These are phyloP conservation scores for Wickerhamomyces silvicola DNA, from an alignment of 805 yeast genomes.

Conservation along the genomic window DNA sequence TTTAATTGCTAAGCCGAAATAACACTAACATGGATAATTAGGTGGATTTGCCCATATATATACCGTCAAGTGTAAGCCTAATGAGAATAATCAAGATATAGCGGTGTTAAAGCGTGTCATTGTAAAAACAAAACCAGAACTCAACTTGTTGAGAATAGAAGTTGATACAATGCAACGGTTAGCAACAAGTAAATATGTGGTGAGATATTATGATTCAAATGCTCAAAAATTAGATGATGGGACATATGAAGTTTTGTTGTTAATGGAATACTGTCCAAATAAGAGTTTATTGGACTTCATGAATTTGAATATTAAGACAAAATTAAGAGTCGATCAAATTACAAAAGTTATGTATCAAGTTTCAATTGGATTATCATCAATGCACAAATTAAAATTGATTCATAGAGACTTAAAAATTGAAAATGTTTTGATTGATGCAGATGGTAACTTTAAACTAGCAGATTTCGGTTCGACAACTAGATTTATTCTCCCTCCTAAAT, in stretches of 20 bases:
- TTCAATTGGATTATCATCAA: constrained; percentile 68
- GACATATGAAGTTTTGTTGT: constrained; percentile 78
- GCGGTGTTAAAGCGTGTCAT: constrained; percentile 72
- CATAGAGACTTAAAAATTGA: constrained; percentile 95
- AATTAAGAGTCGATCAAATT: constrained; percentile 70
- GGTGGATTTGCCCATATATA: constrained; percentile 84
- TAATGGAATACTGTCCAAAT: constrained; percentile 92
- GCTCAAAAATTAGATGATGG: constrained; percentile 51
- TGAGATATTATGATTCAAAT: constrained; percentile 67
- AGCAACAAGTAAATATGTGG: constrained; percentile 50
- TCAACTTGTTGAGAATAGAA: constrained; percentile 60
- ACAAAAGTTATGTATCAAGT: constrained; percentile 80
- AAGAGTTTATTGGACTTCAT: constrained; percentile 83
- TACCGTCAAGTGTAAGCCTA: constrained; percentile 49
- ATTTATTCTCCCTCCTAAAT: constrained; percentile 66
- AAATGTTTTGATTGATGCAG: constrained; percentile 74
- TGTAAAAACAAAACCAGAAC: constrained; percentile 64
- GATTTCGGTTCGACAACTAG: constrained; percentile 90
- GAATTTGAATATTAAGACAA: constrained; percentile 79
- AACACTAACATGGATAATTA: too few relatives aligned
- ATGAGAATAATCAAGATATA: constrained; percentile 36
- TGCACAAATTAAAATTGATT: constrained; percentile 71
- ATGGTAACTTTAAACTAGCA: constrained; percentile 70
- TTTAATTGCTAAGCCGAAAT: neutral
- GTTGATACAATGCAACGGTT: constrained; percentile 73